These are phyloP conservation scores for Coprinopsis sp. DNA, from an alignment of 768 basidiomycete species.

Conservation along the genomic window DNA sequence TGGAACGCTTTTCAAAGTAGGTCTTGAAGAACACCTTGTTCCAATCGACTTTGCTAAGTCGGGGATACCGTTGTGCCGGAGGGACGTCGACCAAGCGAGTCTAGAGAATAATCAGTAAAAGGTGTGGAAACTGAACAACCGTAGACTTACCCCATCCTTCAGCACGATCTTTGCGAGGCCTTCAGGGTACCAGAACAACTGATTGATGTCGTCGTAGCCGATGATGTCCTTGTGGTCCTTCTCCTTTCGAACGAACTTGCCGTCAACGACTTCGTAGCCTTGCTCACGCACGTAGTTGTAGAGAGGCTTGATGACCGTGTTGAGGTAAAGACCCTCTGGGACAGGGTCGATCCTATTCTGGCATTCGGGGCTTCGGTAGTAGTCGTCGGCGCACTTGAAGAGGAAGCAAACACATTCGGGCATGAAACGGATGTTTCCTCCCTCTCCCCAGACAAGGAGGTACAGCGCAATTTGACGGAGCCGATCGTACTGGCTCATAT, in stretches of 20 bases:
- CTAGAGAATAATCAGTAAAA: conserved; percentile 33
- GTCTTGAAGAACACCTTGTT: conserved; percentile 97
- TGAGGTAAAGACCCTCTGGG: conserved; percentile 90
- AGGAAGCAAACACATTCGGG: conserved; percentile 98
- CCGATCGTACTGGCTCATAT: conserved; percentile 98
- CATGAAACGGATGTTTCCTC: conserved; percentile 93
- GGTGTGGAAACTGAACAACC: conserved; percentile 1
- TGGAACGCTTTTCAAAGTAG: conserved; percentile 93
- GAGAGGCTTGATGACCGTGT: conserved; percentile 87
- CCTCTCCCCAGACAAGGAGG: conserved; percentile 98
- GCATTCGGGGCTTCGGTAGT: conserved; percentile 96
- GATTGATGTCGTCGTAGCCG: conserved; percentile 99
- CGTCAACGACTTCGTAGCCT: conserved; percentile 92
- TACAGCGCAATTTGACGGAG: conserved; percentile 94
- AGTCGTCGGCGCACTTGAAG: conserved; percentile 99
- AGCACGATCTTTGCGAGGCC: conserved; percentile 91
- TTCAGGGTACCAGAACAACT: conserved; percentile 99
- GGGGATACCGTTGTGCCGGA: conserved; percentile 91
- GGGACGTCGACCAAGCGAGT: conserved; percentile 88
- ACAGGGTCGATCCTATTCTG: conserved; percentile 92
- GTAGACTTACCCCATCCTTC: conserved; percentile 65
- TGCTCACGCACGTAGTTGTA: conserved; percentile 97
- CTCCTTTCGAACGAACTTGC: conserved; percentile 91
- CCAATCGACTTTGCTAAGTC: conserved; percentile 91
- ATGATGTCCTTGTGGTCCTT: conserved; percentile 94